phyloP scores from a whole-genome alignment of 2,329 filamentous ascomycete genomes.

The Ophiostoma sp. region DNA sequence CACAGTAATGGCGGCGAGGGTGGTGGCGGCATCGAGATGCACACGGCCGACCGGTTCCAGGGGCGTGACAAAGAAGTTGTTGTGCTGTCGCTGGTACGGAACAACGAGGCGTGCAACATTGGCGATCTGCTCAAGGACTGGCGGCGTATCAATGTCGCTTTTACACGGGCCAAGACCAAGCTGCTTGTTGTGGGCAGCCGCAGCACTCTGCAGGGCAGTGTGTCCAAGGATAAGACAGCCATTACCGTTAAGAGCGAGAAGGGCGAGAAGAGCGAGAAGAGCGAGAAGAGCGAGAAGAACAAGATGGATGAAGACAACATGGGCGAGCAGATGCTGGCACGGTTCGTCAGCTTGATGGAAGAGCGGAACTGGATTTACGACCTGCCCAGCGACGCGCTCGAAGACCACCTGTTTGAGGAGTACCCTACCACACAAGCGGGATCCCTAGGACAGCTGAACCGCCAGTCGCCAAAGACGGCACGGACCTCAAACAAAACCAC shows the following conservation, averaged over 20 bases:
- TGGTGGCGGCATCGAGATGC: slow-evolving; percentile 70
- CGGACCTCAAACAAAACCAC: neutral
- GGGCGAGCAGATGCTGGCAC: slow-evolving; percentile 66
- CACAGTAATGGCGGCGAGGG: neutral
- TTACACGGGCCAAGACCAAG: slow-evolving; percentile 89
- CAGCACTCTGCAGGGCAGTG: slow-evolving; percentile 54
- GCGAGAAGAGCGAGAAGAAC: slow-evolving; percentile 36
- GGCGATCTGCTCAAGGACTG: slow-evolving; percentile 88
- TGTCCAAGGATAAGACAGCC: slow-evolving; percentile 32
- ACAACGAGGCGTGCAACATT: slow-evolving; percentile 75
- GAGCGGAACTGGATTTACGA: slow-evolving; percentile 73
- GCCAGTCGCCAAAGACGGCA: slow-evolving; percentile 10
- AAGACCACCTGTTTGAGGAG: slow-evolving; percentile 63
- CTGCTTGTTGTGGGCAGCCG: slow-evolving; percentile 80
- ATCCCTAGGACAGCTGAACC: slow-evolving; percentile 13
- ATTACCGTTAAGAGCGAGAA: slow-evolving; percentile 51
- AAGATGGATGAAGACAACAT: slow-evolving; percentile 38
- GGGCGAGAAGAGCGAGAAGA: slow-evolving; percentile 35
- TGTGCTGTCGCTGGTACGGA: slow-evolving; percentile 79
- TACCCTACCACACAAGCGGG: slow-evolving; percentile 27
- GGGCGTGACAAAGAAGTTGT: slow-evolving; percentile 93
- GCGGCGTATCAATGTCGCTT: slow-evolving; percentile 89
- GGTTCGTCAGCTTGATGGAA: slow-evolving; percentile 73
- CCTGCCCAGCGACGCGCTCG: slow-evolving; percentile 57
- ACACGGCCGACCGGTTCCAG: slow-evolving; percentile 95